phyloP scores from a whole-genome alignment of 2,329 filamentous ascomycete genomes.

The Teratosphaeria viscida region DNA sequence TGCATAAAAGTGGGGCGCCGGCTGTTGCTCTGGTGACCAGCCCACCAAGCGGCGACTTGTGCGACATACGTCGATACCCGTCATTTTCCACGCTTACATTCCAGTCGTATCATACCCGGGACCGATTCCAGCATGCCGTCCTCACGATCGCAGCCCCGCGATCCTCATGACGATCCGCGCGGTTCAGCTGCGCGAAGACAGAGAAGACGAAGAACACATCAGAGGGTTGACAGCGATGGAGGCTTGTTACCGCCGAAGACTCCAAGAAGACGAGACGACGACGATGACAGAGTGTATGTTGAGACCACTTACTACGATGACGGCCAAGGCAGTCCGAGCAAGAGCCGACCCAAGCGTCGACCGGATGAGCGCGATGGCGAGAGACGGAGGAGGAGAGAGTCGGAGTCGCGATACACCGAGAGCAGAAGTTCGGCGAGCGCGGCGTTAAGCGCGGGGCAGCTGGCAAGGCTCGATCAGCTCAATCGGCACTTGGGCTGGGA shows the following conservation, averaged over 20 bases:
- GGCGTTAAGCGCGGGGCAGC: slow-evolving; percentile 44
- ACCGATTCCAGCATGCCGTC: background rate
- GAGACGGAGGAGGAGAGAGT: background rate
- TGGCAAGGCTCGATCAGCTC: slow-evolving; percentile 55
- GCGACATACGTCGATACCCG: background rate
- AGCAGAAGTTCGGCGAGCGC: slow-evolving; percentile 17
- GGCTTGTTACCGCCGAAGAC: slow-evolving; percentile 12
- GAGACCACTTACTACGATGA: background rate
- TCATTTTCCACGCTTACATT: background rate
- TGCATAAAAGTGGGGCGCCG: no score
- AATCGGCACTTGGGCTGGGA: slow-evolving; percentile 45
- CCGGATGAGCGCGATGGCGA: background rate
- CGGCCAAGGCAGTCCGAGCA: slow-evolving; percentile 8
- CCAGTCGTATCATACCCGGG: background rate
- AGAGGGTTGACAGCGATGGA: slow-evolving; percentile 25
- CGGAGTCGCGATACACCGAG: background rate
- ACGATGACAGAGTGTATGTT: background rate
- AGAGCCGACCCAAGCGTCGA: slow-evolving; percentile 5
- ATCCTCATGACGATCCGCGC: background rate
- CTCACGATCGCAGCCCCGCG: background rate
- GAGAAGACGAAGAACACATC: slow-evolving; percentile 23
- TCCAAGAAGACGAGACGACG: background rate
- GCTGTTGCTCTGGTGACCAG: background rate
- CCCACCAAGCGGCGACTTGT: background rate
- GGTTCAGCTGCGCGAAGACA: slow-evolving; percentile 22